Conservation (phyloP, 2,329 filamentous ascomycete genomes). For the Ilyonectria destructans region DNA sequence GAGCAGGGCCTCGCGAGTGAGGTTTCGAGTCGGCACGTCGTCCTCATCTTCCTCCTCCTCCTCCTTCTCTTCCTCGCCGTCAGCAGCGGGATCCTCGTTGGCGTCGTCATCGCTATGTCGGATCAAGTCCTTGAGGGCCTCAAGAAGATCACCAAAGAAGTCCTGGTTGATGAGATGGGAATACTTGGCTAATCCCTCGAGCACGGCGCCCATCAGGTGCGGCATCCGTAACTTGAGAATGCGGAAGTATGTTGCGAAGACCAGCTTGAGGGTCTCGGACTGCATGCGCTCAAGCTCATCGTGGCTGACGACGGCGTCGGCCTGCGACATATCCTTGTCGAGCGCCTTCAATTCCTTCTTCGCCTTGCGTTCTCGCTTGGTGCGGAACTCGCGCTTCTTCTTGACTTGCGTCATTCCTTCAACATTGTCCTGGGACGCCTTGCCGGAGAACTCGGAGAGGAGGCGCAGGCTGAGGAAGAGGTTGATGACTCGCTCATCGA, state of each 20-base stretch:
- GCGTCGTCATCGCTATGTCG: slow-evolving; percentile 77
- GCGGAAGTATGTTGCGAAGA: slow-evolving; percentile 95
- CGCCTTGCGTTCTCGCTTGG: slow-evolving; percentile 88
- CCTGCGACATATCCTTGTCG: slow-evolving; percentile 93
- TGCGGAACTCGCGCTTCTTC: slow-evolving; percentile 87
- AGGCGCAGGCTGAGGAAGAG: slow-evolving; percentile 92
- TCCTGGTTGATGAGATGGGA: slow-evolving; percentile 98
- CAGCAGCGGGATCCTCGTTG: slow-evolving; percentile 60
- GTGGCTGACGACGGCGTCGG: slow-evolving; percentile 91
- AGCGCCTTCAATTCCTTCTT: slow-evolving; percentile 89
- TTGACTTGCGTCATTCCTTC: slow-evolving; percentile 76
- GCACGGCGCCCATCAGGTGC: slow-evolving; percentile 94
- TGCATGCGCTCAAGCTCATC: slow-evolving; percentile 96
- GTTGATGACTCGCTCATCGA: slow-evolving; percentile 90
- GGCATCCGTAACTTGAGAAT: slow-evolving; percentile 88
- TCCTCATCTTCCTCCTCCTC: slow-evolving; percentile 64
- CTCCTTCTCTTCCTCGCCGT: slow-evolving; percentile 64
- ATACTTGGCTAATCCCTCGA: slow-evolving; percentile 95
- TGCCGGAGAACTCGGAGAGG: slow-evolving; percentile 88
- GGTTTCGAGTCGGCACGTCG: slow-evolving; percentile 73
- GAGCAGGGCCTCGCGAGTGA: slow-evolving; percentile 89
- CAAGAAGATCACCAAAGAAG: slow-evolving; percentile 96
- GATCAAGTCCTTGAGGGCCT: slow-evolving; percentile 94
- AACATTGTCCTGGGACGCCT: slow-evolving; percentile 84
- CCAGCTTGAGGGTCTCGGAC: slow-evolving; percentile 94